Base-by-base conservation (phyloP, 805 yeast genomes). In the Sugiyamaella mastotermitis region DNA sequence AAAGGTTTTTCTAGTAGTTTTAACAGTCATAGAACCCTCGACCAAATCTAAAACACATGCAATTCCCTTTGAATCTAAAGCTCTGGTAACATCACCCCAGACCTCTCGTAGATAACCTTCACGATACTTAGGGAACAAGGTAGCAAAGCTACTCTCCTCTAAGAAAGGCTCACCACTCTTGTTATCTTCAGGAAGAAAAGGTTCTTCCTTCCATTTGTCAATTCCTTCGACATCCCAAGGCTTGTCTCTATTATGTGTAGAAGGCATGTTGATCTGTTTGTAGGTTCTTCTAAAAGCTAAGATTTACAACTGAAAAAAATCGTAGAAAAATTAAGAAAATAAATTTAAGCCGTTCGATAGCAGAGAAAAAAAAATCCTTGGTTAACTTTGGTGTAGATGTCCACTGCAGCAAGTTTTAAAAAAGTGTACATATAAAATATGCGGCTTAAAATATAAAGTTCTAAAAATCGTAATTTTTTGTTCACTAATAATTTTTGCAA, bases 171-270 rank as follows among this genome's bases (percentile, higher is more conserved):
- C 70, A 0, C 97, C 96, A 8, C 88, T 76, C 5, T 76, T 78
- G 56, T 87, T 85, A 57, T 92, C 95, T 51, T 86, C 95, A 1
- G 86, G 85, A 49, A 72, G 81, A 68, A 92, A 92, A 41, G 86
- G 94, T 24, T 85, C 95, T 24, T 78, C 68, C 51, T 73, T 69
- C 98, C 98, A 90, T 60, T 90, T 88, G 59, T 88, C 95, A 41
- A 88, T 79, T 51, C 87, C 96, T 15, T 83, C 85, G 8, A 95
- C 88, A 58, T 88, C 97, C 97, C 97, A 88, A 37, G 97, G 97
- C 62, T 90, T 90, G 53, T 92, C 97, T 56, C 78, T 80, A 61
- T 92, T 85, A 61, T 90, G 88, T 33, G 94, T 85, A 1, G 96
- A 85, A 17, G 82, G 86, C 98, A 90, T 90, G 31, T 46, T 53